Evolutionary conservation across 2,329 filamentous ascomycete genomes (phyloP).

Genomic region (Alternaria rosae): DNA sequence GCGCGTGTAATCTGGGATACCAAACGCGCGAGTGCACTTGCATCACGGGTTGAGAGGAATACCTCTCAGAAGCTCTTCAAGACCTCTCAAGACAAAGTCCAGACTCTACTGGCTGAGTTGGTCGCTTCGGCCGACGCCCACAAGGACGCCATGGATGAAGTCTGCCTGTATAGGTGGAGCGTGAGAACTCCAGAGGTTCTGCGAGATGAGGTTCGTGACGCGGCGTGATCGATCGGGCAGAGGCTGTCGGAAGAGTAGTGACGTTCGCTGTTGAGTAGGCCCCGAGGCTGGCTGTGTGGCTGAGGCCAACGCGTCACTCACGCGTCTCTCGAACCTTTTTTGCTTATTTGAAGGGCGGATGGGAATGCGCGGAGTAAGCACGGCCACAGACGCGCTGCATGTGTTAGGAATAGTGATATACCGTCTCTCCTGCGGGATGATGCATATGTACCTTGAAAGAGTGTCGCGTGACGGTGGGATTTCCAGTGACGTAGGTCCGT

Average conservation of each 20-base stretch:
- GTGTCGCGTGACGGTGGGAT: slow-evolving; percentile 11
- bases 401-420: background rate
- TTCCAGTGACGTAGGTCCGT: slow-evolving; percentile 24
- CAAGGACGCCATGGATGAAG: background rate
- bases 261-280: background rate
- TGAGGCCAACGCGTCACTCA: background rate
- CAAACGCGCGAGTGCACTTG: background rate
- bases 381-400: background rate
- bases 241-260: background rate
- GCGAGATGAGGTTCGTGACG: background rate
- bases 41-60: background rate
- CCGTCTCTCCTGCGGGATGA: background rate
- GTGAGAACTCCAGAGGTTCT: background rate
- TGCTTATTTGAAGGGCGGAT: background rate
- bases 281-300: background rate
- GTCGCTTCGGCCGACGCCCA: background rate
- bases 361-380: background rate
- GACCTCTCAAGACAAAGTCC: background rate
- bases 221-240: background rate
- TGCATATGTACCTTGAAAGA: slow-evolving; percentile 4
- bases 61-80: background rate
- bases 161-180: background rate
- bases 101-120: background rate
- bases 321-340: background rate
- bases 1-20: background rate